These are phyloP conservation scores for Avena sativa DNA, from an alignment of 176 grass and related monocot genomes.

Conservation along the genomic window DNA sequence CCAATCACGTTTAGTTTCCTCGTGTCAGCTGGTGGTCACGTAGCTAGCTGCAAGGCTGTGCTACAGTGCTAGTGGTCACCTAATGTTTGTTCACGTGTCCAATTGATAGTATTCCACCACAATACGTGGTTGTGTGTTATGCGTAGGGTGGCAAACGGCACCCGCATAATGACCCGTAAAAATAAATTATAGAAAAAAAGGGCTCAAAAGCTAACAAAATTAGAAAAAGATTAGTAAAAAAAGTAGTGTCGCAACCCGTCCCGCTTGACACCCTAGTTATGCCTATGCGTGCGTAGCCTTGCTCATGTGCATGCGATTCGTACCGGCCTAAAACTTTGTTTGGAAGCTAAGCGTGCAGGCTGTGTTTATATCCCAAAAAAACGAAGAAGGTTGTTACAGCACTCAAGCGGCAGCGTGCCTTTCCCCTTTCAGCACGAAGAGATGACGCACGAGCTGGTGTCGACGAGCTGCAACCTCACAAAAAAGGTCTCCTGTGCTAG, in stretches of 20 bases:
- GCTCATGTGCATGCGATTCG: background rate
- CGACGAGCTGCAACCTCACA: too few species aligned
- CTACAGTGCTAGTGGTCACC: too few species aligned
- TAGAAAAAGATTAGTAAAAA: too few species aligned
- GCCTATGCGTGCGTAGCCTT: background rate
- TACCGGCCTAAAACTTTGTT: constrained; percentile 45
- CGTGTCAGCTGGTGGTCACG: background rate
- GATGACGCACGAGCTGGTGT: too few species aligned
- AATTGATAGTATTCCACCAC: background rate
- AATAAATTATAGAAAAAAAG: too few species aligned
- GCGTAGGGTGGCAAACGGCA: background rate
- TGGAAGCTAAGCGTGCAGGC: constrained; percentile 48
- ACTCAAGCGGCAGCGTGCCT: constrained; percentile 48
- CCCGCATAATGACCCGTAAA: too few species aligned
- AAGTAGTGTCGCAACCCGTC: too few species aligned
- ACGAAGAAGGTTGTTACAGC: background rate
- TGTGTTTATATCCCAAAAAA: constrained; percentile 40
- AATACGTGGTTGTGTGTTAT: background rate
- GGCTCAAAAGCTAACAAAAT: too few species aligned
- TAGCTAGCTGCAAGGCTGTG: background rate
- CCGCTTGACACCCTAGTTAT: background rate
- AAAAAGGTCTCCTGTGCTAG: too few species aligned
- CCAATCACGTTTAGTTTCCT: background rate
- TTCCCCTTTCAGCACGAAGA: constrained; percentile 58
- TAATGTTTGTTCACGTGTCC: background rate